Evolutionary conservation across 2,329 filamentous ascomycete genomes (phyloP), one percentile per base, ranked within the genome.

Genomic region (Ophiostoma tasmaniense): DNA sequence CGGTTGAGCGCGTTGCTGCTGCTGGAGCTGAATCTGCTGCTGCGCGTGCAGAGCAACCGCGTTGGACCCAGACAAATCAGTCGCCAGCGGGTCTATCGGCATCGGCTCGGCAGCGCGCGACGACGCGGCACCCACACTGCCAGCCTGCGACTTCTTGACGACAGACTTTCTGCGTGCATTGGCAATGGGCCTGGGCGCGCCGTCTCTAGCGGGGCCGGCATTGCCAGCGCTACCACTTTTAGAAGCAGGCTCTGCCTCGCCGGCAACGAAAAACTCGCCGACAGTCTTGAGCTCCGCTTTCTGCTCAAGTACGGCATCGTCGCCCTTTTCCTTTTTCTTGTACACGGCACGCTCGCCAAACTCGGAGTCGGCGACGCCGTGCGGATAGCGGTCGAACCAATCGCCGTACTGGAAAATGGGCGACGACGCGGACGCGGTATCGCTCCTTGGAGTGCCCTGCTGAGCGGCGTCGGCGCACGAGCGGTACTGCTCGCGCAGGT

Each of bases 351-450:
- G 89, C 73, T 95, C 92, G 74, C 92, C 88, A 78, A 92, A 95
- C 75, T 97, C 92, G 1, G 88, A 85, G 71, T 91, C 88, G 3
- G 91, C 92, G 20, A 98, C 91, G 2, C 95, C 95, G 74, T 96
- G 91, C 0, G 95, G 95, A 76, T 97, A 98, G 73, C 91, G 87
- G 76, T 95, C 91, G 75, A 98, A 98, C 95, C 95, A 98, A 78
- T 98, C 95, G 67, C 93, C 93, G 74, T 98, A 98, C 75, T 98
- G 94, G 77, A 97, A 93, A 74, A 97, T 90, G 10, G 85, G 84
- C 6, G 85, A 84, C 5, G 84, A 79, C 0, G 33, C 66, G 1
- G 55, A 68, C 17, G 83, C 80, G 61, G 80, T 80, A 68, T 84
- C 80, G 69, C 77, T 77, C 70, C 80, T 76, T 72, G 82, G 78